A percentile compares a stretch with the other conserved stretches of the same genome.
phyloP scores from a whole-genome alignment of 2,329 filamentous ascomycete genomes.

The Corinectria fuckeliana region DNA sequence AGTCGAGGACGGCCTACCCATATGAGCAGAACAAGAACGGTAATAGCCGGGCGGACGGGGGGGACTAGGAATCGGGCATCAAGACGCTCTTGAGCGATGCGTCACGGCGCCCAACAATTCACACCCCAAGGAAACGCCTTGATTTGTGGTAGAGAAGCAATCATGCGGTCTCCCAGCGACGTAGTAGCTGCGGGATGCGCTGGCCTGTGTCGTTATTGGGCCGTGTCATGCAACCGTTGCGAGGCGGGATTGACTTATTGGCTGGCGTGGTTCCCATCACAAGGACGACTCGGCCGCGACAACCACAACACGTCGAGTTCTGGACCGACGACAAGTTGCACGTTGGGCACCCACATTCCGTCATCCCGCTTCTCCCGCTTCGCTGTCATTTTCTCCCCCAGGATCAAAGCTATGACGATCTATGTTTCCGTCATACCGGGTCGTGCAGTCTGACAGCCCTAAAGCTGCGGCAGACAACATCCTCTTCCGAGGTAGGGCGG shows the following conservation, averaged over 20 bases:
- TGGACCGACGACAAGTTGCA: slow-evolving; percentile 1
- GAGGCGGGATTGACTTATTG: slow-evolving; percentile 7
- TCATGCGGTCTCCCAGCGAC: neutral
- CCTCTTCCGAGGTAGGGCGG: neutral
- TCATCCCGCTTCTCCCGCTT: neutral
- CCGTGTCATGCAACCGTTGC: neutral
- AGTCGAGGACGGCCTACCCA: slow-evolving; percentile 4
- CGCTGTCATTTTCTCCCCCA: neutral
- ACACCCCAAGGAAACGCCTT: neutral
- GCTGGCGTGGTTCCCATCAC: neutral
- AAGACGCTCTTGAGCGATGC: slow-evolving; percentile 6
- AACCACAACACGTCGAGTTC: neutral
- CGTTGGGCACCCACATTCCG: neutral
- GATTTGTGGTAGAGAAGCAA: slow-evolving; percentile 3
- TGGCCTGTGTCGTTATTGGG: slow-evolving; percentile 12
- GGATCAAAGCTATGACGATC: neutral
- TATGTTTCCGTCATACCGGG: neutral
- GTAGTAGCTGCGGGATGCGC: slow-evolving; percentile 16
- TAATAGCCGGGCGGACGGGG: neutral
- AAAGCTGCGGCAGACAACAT: neutral
- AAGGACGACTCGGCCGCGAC: slow-evolving; percentile 6
- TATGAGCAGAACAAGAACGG: slow-evolving; percentile 6
- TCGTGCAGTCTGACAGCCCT: neutral
- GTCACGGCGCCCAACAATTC: neutral
- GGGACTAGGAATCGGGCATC: slow-evolving; percentile 16